Evolutionary conservation across 345 rosid species (phyloP), one percentile per base, ranked within the genome.

Genomic region (Aethionema arabicum): DNA sequence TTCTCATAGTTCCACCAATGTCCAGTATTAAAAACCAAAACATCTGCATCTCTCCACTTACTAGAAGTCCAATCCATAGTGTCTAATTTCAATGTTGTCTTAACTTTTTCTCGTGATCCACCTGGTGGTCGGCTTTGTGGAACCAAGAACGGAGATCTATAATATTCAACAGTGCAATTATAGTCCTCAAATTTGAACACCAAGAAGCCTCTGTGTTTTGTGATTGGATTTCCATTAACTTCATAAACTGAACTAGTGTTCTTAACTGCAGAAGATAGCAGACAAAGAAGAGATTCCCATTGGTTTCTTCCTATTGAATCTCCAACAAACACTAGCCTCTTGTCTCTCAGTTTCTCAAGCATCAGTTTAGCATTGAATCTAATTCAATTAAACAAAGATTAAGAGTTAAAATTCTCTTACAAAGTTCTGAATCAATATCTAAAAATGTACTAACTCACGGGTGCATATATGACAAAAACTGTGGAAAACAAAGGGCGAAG

Each of bases 301-400:
- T 93, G 99, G 77, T 93, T 93, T 72, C 97, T 79, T 49, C 95
- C 99, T 38, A 93, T 77, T 7, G 99, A 93, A 37, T 90, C 99
- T 5, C 99, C 99, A n/a, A 83, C 89, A 68, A 90, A 93, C 11
- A 76, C 96, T 6, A 93, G 72, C 62, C 95, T 61, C 67, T 78
- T 71, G 67, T 87, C 74, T 35, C 81, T 77, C 31, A 90, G 70
- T 50, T 77, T 83, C 68, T 87, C 86, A 52, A 90, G 67, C 95
- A 87, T 84, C 63, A 68, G 12, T 52, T 66, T 76, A 15, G 91
- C 91, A 72, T 85, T 80, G 62, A 93, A 93, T 59, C 97, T 93
- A 78, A 52, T 70, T 40, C 63, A 55, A 38, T 54, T 42, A 11
- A 0, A 36, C 53, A 54, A 61, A 5, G 33, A 15, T 10, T 31